Percentiles rank a stretch among this genome's conserved stretches.
Conservation (phyloP, 208 protist genomes). For the Acanthamoeba rhysodes region DNA sequence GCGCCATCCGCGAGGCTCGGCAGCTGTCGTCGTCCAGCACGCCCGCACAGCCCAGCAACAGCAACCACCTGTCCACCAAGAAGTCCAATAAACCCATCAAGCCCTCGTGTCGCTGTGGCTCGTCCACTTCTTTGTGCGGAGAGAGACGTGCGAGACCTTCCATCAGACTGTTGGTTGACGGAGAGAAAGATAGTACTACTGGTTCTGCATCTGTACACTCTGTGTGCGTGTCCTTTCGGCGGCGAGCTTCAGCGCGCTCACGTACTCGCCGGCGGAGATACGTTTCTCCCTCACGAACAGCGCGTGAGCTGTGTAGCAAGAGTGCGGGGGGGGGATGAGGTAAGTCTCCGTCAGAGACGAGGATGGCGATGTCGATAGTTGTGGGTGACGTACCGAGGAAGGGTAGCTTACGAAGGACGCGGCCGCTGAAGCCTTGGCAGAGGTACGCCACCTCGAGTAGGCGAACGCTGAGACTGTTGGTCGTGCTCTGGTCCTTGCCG, state of each 20-base stretch:
- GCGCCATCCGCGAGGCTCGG: not conserved
- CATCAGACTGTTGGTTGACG: too few species aligned
- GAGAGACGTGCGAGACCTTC: too few species aligned
- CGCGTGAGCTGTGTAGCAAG: not conserved
- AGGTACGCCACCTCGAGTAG: conserved; percentile 15
- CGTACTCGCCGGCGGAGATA: not conserved
- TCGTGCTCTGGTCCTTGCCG: not conserved
- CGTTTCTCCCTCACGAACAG: conserved; percentile 1
- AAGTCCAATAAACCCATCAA: too few species aligned
- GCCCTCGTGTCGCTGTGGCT: too few species aligned
- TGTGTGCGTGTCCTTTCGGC: not conserved
- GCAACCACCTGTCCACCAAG: too few species aligned
- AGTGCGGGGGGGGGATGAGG: not conserved
- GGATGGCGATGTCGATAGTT: not conserved
- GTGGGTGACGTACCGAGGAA: not conserved
- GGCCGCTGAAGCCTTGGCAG: conserved; percentile 33
- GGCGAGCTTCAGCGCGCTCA: not conserved
- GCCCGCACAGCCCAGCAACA: too few species aligned
- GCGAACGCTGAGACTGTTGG: conserved; percentile 24
- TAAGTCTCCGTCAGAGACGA: not conserved
- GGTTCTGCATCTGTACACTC: not conserved
- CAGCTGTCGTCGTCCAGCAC: not conserved
- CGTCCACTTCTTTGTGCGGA: too few species aligned
- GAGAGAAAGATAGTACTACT: too few species aligned
- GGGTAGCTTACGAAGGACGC: conserved; percentile 23